Percentiles rank a stretch among this genome's conserved stretches.
Evolutionary conservation across 768 basidiomycete species (phyloP).

Genomic region (Brasilioporus rufonigricans): DNA sequence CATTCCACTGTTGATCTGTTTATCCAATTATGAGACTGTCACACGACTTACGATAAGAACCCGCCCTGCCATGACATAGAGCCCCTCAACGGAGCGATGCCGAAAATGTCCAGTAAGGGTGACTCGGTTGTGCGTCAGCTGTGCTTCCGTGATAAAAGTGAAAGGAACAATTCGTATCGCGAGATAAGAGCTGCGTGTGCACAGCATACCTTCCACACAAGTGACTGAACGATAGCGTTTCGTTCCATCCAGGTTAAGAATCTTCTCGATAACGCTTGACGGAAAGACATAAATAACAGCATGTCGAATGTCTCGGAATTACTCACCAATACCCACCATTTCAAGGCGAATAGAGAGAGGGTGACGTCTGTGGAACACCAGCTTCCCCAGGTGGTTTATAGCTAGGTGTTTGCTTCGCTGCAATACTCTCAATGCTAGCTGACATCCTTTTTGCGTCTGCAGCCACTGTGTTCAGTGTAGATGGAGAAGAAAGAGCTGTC

Average conservation of each 20-base stretch:
- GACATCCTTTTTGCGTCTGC: not conserved
- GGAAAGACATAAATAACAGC: not conserved
- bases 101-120: slow-evolving; percentile 58
- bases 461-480: not conserved
- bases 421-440: not conserved
- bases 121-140: slow-evolving; percentile 55
- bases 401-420: not conserved
- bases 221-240: slow-evolving; percentile 53
- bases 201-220: slow-evolving; percentile 51
- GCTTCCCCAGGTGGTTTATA: not conserved
- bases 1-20: slow-evolving; percentile 41
- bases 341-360: slow-evolving; percentile 1
- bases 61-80: slow-evolving; percentile 55
- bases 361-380: not conserved
- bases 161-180: slow-evolving; percentile 15
- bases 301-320: too few species aligned
- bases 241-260: slow-evolving; percentile 52
- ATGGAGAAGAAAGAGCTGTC: not conserved
- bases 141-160: slow-evolving; percentile 27
- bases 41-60: not conserved
- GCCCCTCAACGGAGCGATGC: slow-evolving; percentile 54
- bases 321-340: slow-evolving; percentile 13
- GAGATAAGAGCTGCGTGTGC: slow-evolving; percentile 19
- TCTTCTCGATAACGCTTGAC: slow-evolving; percentile 60
- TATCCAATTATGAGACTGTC: not conserved